Evolutionary conservation across 306 rosid species (phyloP).

Genomic region (Gynostemma pentaphyllum): DNA sequence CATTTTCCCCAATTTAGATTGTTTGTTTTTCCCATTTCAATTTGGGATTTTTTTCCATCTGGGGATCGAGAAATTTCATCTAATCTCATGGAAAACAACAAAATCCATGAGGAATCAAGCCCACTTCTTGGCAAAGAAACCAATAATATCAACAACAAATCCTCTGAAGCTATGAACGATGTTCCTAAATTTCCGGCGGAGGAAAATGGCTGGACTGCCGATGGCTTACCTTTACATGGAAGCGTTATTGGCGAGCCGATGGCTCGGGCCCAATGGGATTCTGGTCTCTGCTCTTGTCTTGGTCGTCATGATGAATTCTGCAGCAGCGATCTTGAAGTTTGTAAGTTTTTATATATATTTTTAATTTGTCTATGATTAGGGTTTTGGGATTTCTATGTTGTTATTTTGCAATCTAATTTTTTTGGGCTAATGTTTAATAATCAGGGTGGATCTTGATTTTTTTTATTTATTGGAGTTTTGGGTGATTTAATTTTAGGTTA

Average conservation of each 20-base stretch:
- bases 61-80: too few relatives aligned
- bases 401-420: neutral
- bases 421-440: too few relatives aligned
- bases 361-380: neutral
- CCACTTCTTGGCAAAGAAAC: constrained; percentile 45
- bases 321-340: constrained; percentile 96
- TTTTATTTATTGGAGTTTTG: neutral
- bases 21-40: neutral
- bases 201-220: constrained; percentile 56
- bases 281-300: constrained; percentile 60
- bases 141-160: constrained; percentile 4
- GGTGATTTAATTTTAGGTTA: neutral
- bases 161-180: neutral
- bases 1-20: too few relatives aligned
- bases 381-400: neutral
- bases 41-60: neutral
- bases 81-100: constrained; percentile 32
- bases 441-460: neutral
- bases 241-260: constrained; percentile 86
- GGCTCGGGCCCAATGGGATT: constrained; percentile 60
- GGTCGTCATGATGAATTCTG: constrained; percentile 87
- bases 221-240: constrained; percentile 68
- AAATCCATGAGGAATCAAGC: constrained; percentile 45
- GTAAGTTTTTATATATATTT: constrained; percentile 29
- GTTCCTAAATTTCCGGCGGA: constrained; percentile 11